Percentiles rank a stretch among this genome's conserved stretches.
Evolutionary conservation across 2,329 filamentous ascomycete species (phyloP).

Genomic region (Blumeria graminis): DNA sequence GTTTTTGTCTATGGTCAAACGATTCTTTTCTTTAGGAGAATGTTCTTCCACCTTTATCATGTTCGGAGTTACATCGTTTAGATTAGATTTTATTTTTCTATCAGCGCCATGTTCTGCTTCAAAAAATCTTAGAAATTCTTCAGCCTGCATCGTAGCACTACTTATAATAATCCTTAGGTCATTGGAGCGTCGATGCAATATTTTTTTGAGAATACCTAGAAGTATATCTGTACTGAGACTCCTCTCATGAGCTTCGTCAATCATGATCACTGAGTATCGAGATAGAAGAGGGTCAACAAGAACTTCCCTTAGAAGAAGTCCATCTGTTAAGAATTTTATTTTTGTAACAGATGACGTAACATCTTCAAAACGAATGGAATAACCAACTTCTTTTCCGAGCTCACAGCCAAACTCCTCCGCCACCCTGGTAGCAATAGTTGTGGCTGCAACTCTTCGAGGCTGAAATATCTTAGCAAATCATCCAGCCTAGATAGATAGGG

Average conservation of each 20-base stretch:
- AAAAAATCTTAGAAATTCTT: conserved; percentile 68
- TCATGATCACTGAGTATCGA: conserved; percentile 87
- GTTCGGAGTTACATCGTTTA: conserved; percentile 16
- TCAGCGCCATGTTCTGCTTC: conserved; percentile 15
- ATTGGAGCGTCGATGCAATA: conserved; percentile 43
- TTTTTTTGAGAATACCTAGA: conserved; percentile 77
- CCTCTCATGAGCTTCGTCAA: conserved; percentile 89
- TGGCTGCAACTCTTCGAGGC: conserved; percentile 77
- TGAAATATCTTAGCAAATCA: conserved; percentile 17
- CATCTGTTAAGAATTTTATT: conserved; percentile 92
- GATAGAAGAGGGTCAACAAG: conserved; percentile 78
- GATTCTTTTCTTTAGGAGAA: conserved; percentile 7
- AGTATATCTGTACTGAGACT: conserved; percentile 83
- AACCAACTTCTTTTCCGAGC: conserved; percentile 75
- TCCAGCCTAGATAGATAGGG: background rate
- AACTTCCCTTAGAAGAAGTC: conserved; percentile 71
- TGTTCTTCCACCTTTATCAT: conserved; percentile 11
- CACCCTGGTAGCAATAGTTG: conserved; percentile 67
- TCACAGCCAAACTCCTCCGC: conserved; percentile 75
- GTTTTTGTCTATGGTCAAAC: conserved; percentile 14
- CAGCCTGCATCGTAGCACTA: conserved; percentile 79
- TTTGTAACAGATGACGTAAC: conserved; percentile 61
- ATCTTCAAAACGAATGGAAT: conserved; percentile 83
- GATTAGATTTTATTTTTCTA: conserved; percentile 6
- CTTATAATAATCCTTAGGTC: conserved; percentile 77